These are phyloP conservation scores for Lodderomyces orthopsilosis DNA, from an alignment of 1,139 yeast genomes.

Conservation along the genomic window DNA sequence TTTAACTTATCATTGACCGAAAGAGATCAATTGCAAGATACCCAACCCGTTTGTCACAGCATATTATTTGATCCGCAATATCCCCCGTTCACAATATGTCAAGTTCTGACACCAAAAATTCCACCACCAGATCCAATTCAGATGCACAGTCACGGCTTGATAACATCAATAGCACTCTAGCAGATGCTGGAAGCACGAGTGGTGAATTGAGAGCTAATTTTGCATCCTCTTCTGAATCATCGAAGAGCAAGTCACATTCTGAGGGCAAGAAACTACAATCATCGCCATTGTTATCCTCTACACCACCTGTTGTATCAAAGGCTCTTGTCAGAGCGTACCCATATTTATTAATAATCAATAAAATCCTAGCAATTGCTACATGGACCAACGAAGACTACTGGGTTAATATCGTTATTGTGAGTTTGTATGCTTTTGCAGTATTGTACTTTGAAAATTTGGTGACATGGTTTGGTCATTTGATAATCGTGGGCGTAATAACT, in stretches of 20 bases:
- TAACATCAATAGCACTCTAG: not conserved
- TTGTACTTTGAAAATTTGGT: slow-evolving; percentile 72
- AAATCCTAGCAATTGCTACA: slow-evolving; percentile 67
- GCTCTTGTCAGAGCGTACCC: slow-evolving; percentile 83
- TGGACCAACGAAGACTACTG: slow-evolving; percentile 91
- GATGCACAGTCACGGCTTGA: slow-evolving; percentile 2
- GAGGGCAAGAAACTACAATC: slow-evolving; percentile 36
- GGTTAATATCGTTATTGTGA: slow-evolving; percentile 64
- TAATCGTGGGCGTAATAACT: slow-evolving; percentile 65
- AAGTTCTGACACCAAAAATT: slow-evolving; percentile 1
- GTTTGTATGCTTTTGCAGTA: slow-evolving; percentile 56
- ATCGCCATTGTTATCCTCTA: slow-evolving; percentile 69
- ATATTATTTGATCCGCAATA: too few relatives aligned
- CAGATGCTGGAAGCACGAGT: not conserved
- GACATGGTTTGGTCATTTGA: slow-evolving; percentile 76
- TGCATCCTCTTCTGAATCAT: slow-evolving; percentile 5
- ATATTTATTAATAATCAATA: slow-evolving; percentile 69
- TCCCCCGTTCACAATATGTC: too few relatives aligned
- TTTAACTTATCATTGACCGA: too few relatives aligned
- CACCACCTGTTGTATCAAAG: slow-evolving; percentile 89
- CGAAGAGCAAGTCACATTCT: slow-evolving; percentile 1
- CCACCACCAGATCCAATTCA: slow-evolving; percentile 5
- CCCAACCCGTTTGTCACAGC: not conserved
- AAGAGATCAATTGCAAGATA: not conserved
- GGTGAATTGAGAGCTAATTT: slow-evolving; percentile 15